A percentile compares a stretch with the other conserved stretches of the same genome.
phyloP scores from a whole-genome alignment of 2,329 filamentous ascomycete genomes.

The Colletotrichum tofieldiae region DNA sequence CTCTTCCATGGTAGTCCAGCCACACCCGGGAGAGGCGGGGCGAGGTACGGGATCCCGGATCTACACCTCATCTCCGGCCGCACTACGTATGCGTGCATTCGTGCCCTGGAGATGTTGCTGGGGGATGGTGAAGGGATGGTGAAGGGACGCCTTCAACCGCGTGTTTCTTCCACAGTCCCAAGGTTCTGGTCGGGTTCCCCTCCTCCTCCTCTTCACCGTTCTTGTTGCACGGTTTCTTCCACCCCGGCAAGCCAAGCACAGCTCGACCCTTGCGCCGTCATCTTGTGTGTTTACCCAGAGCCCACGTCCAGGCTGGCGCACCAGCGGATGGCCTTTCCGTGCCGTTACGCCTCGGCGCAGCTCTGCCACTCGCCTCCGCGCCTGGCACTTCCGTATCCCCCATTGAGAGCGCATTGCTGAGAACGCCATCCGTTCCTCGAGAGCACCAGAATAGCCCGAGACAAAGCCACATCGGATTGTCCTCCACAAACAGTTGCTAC shows the following conservation, averaged over 20 bases:
- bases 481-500: background rate
- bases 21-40: background rate
- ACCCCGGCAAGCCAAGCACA: background rate
- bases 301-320: background rate
- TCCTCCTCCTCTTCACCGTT: background rate
- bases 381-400: constrained; percentile 6
- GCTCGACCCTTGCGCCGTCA: background rate
- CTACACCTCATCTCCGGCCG: background rate
- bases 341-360: constrained; percentile 27
- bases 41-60: background rate
- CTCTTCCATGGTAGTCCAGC: background rate
- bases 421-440: background rate
- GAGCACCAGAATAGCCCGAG: constrained; percentile 7
- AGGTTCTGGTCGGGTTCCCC: background rate
- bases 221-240: background rate
- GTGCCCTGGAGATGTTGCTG: background rate
- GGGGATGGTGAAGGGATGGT: background rate
- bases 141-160: no score
- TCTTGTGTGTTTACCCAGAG: constrained; percentile 7
- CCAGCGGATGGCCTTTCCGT: constrained; percentile 24
- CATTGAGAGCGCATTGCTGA: background rate
- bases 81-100: background rate
- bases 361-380: constrained; percentile 24
- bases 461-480: constrained; percentile 8
- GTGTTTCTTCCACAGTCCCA: constrained; percentile 13